These are phyloP conservation scores for Rhodamnia argentea DNA, from an alignment of 345 rosid species.

Conservation along the genomic window DNA sequence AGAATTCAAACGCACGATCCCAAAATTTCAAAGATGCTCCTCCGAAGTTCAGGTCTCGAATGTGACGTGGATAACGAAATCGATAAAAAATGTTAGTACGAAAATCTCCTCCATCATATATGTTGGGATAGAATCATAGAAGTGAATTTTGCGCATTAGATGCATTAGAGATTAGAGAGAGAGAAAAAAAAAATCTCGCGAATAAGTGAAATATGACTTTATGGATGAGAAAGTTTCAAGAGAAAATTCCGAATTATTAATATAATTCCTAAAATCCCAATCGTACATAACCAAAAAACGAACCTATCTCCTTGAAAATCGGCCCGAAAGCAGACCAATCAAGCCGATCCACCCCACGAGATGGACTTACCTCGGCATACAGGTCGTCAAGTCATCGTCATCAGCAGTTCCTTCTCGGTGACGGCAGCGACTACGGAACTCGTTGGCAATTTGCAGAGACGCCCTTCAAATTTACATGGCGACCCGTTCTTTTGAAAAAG, in stretches of 20 bases:
- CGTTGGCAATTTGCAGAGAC: neutral
- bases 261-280: accelerated
- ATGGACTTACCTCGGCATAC: neutral
- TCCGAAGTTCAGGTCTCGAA: neutral
- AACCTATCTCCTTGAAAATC: neutral
- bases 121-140: neutral
- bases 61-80: neutral
- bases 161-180: neutral
- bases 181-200: neutral
- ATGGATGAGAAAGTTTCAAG: neutral
- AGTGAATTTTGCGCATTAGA: neutral
- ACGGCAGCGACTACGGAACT: no score
- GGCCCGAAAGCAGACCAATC: neutral
- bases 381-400: neutral
- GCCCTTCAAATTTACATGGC: neutral
- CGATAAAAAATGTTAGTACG: neutral
- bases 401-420: no score
- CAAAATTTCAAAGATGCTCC: neutral
- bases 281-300: accelerated
- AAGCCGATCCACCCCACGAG: neutral
- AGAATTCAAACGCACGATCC: neutral
- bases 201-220: neutral
- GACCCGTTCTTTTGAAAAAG: neutral
- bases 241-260: neutral
- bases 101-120: neutral